Conservation (phyloP, 176 grass and related monocot species). For the Musa itinerans region DNA sequence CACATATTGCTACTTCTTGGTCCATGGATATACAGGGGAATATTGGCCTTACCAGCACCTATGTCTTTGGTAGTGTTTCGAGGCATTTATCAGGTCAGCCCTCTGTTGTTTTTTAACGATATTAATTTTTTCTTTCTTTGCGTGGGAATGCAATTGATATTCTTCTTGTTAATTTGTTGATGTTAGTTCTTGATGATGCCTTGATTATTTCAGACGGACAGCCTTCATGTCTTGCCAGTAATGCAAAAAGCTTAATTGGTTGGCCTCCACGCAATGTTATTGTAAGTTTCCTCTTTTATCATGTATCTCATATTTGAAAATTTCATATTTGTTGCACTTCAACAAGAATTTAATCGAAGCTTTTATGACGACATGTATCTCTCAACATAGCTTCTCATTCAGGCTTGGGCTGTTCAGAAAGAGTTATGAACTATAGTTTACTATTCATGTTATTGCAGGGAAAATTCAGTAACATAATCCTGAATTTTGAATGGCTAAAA, state of each 20-base stretch:
- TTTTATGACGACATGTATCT: no score
- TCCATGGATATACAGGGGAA: constrained; percentile 14
- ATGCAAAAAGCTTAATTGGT: not conserved
- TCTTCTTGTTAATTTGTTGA: not conserved
- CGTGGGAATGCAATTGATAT: not conserved
- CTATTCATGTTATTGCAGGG: no score
- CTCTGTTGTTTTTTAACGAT: not conserved
- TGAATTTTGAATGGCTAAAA: no score
- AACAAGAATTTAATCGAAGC: not conserved
- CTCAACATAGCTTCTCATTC: no score
- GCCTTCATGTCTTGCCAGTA: not conserved
- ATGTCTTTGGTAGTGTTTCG: not conserved
- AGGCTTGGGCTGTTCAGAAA: no score
- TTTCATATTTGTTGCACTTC: not conserved
- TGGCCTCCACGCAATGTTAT: not conserved
- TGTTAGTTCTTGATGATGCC: not conserved
- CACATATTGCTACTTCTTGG: constrained; percentile 30
- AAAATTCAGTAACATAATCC: no score
- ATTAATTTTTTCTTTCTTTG: not conserved
- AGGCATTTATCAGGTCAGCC: not conserved
- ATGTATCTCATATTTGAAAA: not conserved
- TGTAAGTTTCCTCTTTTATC: not conserved
- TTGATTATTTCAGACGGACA: not conserved
- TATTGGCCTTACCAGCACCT: not conserved
- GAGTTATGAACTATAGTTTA: no score